Conservation (phyloP, 495 filamentous ascomycete species). For the Podospora conica region DNA sequence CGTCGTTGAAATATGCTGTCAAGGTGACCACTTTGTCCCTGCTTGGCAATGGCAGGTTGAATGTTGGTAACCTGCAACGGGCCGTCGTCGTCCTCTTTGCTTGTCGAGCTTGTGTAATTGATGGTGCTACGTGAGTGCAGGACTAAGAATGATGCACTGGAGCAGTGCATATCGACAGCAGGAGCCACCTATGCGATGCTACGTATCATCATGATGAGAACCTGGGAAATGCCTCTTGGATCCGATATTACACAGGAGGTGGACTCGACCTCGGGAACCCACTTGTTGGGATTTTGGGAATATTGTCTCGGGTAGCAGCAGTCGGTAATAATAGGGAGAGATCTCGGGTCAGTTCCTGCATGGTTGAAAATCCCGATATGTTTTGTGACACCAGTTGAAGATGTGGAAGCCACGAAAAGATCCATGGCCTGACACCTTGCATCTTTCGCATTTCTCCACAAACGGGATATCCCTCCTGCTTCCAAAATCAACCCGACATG, state of each 20-base stretch:
- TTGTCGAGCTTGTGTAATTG: not conserved
- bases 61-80: not conserved
- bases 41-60: not conserved
- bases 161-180: not conserved
- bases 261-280: too few species aligned
- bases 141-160: not conserved
- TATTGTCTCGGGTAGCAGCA: not conserved
- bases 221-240: not conserved
- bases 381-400: too few species aligned
- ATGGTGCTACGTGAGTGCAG: not conserved
- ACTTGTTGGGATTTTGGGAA: too few species aligned
- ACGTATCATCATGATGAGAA: not conserved
- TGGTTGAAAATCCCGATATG: too few species aligned
- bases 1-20: not conserved
- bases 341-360: too few species aligned
- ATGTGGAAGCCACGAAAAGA: too few species aligned
- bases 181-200: not conserved
- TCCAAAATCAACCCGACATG: too few species aligned
- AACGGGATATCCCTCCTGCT: too few species aligned
- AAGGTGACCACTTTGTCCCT: not conserved
- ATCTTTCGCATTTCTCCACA: too few species aligned
- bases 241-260: not conserved
- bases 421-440: too few species aligned
- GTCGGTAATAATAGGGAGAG: too few species aligned
- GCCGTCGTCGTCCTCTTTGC: not conserved